Evolutionary conservation across 352 stramenopile genomes (phyloP), one percentile per base, ranked within the genome.

Genomic region (Globisporangium nagaii): DNA sequence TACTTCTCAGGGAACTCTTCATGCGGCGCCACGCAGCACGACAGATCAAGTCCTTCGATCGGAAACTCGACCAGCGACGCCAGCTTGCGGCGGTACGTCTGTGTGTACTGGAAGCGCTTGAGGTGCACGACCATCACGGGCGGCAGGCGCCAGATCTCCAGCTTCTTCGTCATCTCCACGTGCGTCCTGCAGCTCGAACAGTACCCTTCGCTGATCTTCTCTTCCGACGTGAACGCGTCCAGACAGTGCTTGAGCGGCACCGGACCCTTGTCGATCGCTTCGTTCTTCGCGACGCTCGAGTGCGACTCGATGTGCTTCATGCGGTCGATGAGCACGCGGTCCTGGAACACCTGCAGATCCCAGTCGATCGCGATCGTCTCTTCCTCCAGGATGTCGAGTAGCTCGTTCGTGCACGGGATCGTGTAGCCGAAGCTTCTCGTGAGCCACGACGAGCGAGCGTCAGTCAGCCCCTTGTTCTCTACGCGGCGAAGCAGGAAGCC

Each of bases 21-120:
- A 61, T 92, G 84, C 5, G 84, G 82, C 17, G 85, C 85, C 15
- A 98, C 79, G 62, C 92, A 98, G 5, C 68, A 76, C 12, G 75
- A 83, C 15, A 99, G 72, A 71, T 99, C 96, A 9, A 99, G 71
- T 5, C 83, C 86, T 62, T 98, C 79, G 41, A 98, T 90, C 10
- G 96, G 96, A 63, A 99, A 99, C 62, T 97, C 75, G 8, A 99
- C 96, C 11, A 98, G 81, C 25, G 89, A 96, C 24, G 86, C 78
- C 19, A 95, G 58, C 46, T 95, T 95, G 17, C 85, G 71, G 11
- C 85, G 83, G 54, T 95, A 95, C 20, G 85, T 97, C 45, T 97
- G 84, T 8, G 90, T 97, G 72, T 98, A 99, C 63, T 98, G 90
- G 68, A 99, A 99, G 39, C 97, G 85, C 81, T 99, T 99, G 32